Conservation (phyloP, 2,329 filamentous ascomycete species). For the Aspergillus clavatus region DNA sequence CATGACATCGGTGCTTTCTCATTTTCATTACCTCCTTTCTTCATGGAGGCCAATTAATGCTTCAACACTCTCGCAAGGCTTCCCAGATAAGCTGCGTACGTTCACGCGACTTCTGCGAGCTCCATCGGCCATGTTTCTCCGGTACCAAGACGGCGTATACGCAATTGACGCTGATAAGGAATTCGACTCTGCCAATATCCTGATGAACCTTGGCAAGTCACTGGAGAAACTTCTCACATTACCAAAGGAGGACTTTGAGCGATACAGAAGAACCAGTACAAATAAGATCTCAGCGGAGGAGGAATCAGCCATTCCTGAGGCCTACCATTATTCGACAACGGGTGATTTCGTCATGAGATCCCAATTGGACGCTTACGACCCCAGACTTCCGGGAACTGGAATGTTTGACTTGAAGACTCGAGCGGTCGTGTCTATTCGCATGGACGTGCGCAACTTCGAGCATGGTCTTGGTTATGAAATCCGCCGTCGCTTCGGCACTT, state of each 20-base stretch:
- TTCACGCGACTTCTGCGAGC: constrained; percentile 70
- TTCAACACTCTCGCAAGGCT: constrained; percentile 61
- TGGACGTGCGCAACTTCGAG: constrained; percentile 70
- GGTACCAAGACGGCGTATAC: constrained; percentile 78
- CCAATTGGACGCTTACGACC: constrained; percentile 85
- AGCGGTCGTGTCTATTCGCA: constrained; percentile 84
- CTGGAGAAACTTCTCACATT: constrained; percentile 94
- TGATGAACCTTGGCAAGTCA: constrained; percentile 89
- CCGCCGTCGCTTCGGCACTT: constrained; percentile 66
- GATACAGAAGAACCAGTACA: constrained; percentile 66
- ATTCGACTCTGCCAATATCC: constrained; percentile 75
- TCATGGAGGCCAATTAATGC: constrained; percentile 70
- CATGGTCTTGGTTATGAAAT: constrained; percentile 85
- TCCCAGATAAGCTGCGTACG: constrained; percentile 55
- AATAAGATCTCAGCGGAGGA: constrained; percentile 63
- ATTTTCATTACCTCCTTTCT: constrained; percentile 91
- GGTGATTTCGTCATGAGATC: constrained; percentile 92
- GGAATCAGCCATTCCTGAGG: constrained; percentile 66
- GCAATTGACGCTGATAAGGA: constrained; percentile 96
- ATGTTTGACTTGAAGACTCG: constrained; percentile 97
- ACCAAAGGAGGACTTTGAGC: constrained; percentile 76
- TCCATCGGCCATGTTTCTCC: constrained; percentile 75
- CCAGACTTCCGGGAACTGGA: constrained; percentile 78
- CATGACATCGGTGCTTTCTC: constrained; percentile 80
- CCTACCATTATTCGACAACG: constrained; percentile 81